Evolutionary conservation across 2,329 filamentous ascomycete genomes (phyloP).

Genomic region (Lasiodiplodia gonubiensis): DNA sequence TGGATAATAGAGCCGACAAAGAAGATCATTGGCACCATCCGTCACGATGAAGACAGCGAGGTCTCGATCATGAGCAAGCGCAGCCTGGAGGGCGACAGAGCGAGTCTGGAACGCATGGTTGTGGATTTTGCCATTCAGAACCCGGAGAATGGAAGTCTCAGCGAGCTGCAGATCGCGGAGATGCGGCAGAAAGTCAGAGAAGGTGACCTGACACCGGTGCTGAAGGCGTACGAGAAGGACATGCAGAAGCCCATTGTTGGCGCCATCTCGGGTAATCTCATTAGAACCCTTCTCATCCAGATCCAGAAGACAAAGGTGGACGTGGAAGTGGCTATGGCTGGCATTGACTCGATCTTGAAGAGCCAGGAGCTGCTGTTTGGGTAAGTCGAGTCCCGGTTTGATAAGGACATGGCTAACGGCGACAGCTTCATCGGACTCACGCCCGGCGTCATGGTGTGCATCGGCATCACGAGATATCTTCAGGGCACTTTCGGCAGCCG

Average conservation of each 20-base stretch:
- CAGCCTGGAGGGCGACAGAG: constrained; percentile 86
- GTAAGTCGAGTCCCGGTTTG: constrained; percentile 38
- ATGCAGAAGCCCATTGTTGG: constrained; percentile 81
- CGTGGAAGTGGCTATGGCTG: constrained; percentile 92
- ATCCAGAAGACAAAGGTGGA: constrained; percentile 99
- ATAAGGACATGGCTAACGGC: constrained; percentile 29
- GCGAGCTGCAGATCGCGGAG: constrained; percentile 71
- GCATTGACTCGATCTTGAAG: constrained; percentile 91
- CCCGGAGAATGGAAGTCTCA: constrained; percentile 67
- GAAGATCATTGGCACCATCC: constrained; percentile 87
- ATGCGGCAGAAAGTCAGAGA: constrained; percentile 83
- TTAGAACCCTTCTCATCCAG: constrained; percentile 91
- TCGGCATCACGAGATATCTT: constrained; percentile 76
- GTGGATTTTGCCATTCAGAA: constrained; percentile 92
- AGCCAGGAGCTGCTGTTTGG: constrained; percentile 96
- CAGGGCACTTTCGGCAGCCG: constrained; percentile 71
- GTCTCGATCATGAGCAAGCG: constrained; percentile 96
- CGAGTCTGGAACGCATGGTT: constrained; percentile 96
- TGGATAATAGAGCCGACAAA: constrained; percentile 89
- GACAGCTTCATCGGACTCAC: constrained; percentile 87
- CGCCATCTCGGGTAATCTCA: constrained; percentile 81
- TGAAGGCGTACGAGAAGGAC: constrained; percentile 90
- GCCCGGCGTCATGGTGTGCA: constrained; percentile 85
- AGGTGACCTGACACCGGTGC: constrained; percentile 89
- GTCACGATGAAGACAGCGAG: constrained; percentile 89